A percentile compares a stretch with the other conserved stretches of the same genome.
These are phyloP conservation scores for Sherardia arvensis DNA, from an alignment of 257 asterid genomes.

Conservation along the genomic window DNA sequence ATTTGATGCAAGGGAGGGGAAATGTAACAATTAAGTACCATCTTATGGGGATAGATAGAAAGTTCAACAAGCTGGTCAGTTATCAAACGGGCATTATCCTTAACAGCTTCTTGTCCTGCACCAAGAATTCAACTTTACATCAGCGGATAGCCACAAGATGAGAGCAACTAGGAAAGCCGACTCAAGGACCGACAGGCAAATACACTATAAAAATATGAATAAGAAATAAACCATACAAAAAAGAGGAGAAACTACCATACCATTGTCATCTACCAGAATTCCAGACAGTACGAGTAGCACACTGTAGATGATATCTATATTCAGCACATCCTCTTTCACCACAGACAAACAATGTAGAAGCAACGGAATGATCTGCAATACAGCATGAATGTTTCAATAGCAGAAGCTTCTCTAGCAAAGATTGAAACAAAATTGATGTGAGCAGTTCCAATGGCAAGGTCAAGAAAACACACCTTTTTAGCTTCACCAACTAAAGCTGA, in stretches of 20 bases:
- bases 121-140: conserved; percentile 4
- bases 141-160: not conserved
- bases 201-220: not conserved
- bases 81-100: conserved; percentile 52
- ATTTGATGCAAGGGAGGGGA: not conserved
- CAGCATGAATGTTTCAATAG: conserved; percentile 18
- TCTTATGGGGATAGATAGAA: conserved; percentile 46
- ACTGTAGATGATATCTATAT: conserved; percentile 58
- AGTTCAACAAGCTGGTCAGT: conserved; percentile 48
- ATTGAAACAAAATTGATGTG: not conserved
- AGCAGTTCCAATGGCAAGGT: not conserved
- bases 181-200: not conserved
- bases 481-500: conserved; percentile 67
- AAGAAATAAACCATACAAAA: not conserved
- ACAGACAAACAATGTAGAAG: conserved; percentile 56
- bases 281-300: conserved; percentile 68
- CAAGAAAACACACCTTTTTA: conserved; percentile 48
- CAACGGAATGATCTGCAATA: conserved; percentile 66
- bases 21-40: conserved; percentile 28
- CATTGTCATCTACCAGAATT: conserved; percentile 61
- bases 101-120: conserved; percentile 64
- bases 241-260: conserved; percentile 28
- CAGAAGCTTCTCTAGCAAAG: not conserved
- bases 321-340: conserved; percentile 39
- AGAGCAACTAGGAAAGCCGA: not conserved